A percentile compares a stretch with the other conserved stretches of the same genome.
Conservation (phyloP, 139 green algal genomes). For the Asterochloris erici region DNA sequence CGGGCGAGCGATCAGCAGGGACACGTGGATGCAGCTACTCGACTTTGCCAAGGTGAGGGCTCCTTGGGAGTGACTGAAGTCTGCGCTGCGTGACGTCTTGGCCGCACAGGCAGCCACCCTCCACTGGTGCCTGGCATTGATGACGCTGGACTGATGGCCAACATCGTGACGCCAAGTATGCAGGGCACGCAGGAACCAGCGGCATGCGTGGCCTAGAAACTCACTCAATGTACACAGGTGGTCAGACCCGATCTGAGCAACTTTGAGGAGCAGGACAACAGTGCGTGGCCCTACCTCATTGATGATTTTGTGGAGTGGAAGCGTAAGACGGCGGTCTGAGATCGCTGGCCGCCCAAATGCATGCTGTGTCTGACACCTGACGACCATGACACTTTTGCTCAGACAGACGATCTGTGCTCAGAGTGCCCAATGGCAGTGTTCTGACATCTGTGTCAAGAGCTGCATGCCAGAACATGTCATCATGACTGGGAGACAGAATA, state of each 20-base stretch:
- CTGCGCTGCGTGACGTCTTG: neutral
- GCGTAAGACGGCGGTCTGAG: slow-evolving; percentile 7
- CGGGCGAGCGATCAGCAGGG: slow-evolving; percentile 72
- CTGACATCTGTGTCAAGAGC: too few relatives aligned
- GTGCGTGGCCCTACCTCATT: slow-evolving; percentile 86
- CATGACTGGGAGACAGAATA: too few relatives aligned
- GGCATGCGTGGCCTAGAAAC: too few relatives aligned
- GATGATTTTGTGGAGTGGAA: slow-evolving; percentile 67
- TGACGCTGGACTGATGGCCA: neutral
- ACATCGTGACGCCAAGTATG: too few relatives aligned
- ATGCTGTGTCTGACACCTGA: too few relatives aligned
- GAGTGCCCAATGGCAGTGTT: too few relatives aligned
- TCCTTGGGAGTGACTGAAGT: neutral
- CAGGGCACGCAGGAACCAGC: too few relatives aligned
- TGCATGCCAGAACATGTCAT: too few relatives aligned
- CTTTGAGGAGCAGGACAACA: slow-evolving; percentile 64
- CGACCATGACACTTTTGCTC: too few relatives aligned
- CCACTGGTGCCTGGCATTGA: neutral
- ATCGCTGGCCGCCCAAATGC: neutral
- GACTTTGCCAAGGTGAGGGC: slow-evolving; percentile 63
- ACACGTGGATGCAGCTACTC: slow-evolving; percentile 84
- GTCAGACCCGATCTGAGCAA: slow-evolving; percentile 76
- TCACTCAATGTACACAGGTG: slow-evolving; percentile 27
- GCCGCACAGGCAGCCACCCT: neutral
- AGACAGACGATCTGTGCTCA: too few relatives aligned